Conservation (phyloP, 2,329 filamentous ascomycete genomes). For the Penicillium sp. region DNA sequence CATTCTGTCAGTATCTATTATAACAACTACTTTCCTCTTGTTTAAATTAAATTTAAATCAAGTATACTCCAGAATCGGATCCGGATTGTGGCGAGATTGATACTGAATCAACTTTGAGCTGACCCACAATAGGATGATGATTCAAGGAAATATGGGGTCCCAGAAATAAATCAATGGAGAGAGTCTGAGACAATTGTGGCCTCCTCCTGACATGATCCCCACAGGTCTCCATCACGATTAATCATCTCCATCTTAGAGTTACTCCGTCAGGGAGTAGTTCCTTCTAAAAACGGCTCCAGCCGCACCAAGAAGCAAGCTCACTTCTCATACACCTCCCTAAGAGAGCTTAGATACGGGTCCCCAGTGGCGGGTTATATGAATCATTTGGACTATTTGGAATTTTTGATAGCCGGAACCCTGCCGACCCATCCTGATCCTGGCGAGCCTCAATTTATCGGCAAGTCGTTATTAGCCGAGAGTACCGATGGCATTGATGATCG, state of each 20-base stretch:
- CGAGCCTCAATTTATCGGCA: not conserved
- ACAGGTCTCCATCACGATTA: not conserved
- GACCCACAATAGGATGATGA: conserved; percentile 11
- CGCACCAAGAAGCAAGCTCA: not conserved
- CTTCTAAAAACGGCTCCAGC: not conserved
- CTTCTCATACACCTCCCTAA: not conserved
- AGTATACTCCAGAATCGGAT: not conserved
- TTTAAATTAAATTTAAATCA: not conserved
- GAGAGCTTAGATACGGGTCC: not conserved
- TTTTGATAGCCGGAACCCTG: not conserved
- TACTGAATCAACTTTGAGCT: conserved; percentile 14
- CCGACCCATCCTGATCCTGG: not conserved
- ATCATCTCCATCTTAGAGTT: not conserved
- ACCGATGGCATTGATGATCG: not conserved
- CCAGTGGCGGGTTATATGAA: too few species aligned
- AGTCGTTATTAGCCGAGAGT: not conserved
- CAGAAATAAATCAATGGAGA: too few species aligned
- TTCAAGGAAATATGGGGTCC: not conserved
- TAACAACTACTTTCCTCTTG: not conserved
- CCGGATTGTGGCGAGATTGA: not conserved
- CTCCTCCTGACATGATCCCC: not conserved
- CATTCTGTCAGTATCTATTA: not conserved
- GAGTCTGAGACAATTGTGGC: not conserved
- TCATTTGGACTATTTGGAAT: not conserved
- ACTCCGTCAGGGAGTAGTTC: not conserved